Percentiles rank a stretch among this genome's conserved stretches.
Evolutionary conservation across 192 early-diverging fungal species (phyloP).

Genomic region (Backusella australiensis): DNA sequence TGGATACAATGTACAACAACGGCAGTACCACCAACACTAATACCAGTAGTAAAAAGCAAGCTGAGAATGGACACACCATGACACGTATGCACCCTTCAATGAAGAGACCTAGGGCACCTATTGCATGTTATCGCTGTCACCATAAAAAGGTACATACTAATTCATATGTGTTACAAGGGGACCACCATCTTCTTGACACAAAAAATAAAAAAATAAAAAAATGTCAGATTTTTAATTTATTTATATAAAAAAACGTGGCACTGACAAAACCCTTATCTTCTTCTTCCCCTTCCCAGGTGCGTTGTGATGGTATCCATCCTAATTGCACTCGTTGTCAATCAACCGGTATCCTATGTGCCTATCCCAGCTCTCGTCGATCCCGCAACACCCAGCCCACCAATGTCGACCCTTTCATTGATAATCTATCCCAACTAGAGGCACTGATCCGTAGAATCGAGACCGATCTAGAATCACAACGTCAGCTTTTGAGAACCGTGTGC

Average conservation of each 20-base stretch:
- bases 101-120: constrained; percentile 38
- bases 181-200: neutral
- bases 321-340: constrained; percentile 31
- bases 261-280: neutral
- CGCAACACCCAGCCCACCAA: constrained; percentile 34
- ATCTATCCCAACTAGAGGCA: constrained; percentile 29
- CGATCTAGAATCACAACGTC: constrained; percentile 19
- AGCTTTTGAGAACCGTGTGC: neutral
- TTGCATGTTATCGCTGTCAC: constrained; percentile 36
- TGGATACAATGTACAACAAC: neutral
- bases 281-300: constrained; percentile 15
- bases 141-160: constrained; percentile 31
- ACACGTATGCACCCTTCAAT: constrained; percentile 28
- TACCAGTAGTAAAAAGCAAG: neutral
- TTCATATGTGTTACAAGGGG: neutral
- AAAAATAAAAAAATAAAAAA: neutral
- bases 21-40: neutral
- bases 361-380: constrained; percentile 37
- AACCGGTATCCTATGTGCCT: constrained; percentile 30
- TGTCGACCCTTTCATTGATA: constrained; percentile 36
- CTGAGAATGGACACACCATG: neutral
- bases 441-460: constrained; percentile 33
- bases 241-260: neutral
- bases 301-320: constrained; percentile 34
- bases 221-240: neutral